Base-by-base conservation (phyloP, 2,329 filamentous ascomycete species). In the Sclerotinia borealis region DNA sequence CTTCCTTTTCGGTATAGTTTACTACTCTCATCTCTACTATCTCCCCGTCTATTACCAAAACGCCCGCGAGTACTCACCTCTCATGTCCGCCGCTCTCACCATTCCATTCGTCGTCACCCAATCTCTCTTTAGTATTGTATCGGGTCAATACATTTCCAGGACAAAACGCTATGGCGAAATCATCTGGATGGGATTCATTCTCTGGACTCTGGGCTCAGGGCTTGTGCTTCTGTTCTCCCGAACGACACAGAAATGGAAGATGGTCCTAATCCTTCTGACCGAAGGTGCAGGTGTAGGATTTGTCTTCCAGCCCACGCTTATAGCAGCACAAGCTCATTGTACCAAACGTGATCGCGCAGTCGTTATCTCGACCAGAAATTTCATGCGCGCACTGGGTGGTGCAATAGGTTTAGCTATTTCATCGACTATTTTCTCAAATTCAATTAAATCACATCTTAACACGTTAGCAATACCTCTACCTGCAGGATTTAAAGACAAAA, bases 1-100 rank as follows among this genome's bases (percentile, higher is more conserved):
- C 70, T 82, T 88, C 66, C 74, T 89, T 27, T 79, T 87, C 27
- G 85, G 86, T 6, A 76, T 82, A 17, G 80, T 82, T 1, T 87
- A 85, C 68, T 85, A 86, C 67, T 77, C 80, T 2, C 80, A 81
- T 63, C 74, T 87, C 1, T 88, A 86, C 72, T 88, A 71, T 68
- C 72, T 88, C 6, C 85, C 85, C 1, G 75, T 87, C 0, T 88
- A 85, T 72, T 83, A 84, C 50, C 84, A 88, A 67, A 86, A 86
- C 63, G 83, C 80, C 2, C 64, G 72, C 11, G 67, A 68, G 54
- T 73, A 61, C 47, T 69, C 71, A 11, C 71, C 72, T 17, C 54
- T 73, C 3, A 77, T 79, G 29, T 84, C 84, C 4, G 85, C 84
- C 1, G 76, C 77, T 9, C 73, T 85, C 36, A 79, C 79, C 2